Percentiles rank a stretch among this genome's conserved stretches.
Evolutionary conservation across 352 stramenopile genomes (phyloP).

Genomic region (Halophytophthora batemanensis): DNA sequence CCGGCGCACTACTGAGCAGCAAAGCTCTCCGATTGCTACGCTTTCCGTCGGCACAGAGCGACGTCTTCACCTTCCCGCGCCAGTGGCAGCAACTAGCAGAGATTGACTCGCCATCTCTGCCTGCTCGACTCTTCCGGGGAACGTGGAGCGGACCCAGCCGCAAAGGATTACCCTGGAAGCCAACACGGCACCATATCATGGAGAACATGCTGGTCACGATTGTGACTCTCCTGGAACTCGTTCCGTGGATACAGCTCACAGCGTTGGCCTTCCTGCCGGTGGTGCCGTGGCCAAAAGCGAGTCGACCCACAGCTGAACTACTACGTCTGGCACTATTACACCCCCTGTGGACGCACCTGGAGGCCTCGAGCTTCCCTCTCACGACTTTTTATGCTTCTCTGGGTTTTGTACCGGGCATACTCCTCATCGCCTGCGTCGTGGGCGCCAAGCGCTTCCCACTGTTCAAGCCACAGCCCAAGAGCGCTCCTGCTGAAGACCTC

Average conservation of each 20-base stretch:
- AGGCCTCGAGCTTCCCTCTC: constrained; percentile 30
- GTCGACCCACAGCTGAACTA: constrained; percentile 29
- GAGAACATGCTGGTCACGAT: constrained; percentile 35
- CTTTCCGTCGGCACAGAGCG: constrained; percentile 26
- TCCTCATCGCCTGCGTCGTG: constrained; percentile 28
- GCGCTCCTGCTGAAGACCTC: constrained; percentile 38
- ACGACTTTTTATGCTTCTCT: constrained; percentile 39
- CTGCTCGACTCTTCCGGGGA: constrained; percentile 13
- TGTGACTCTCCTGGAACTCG: constrained; percentile 35
- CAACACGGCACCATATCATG: constrained; percentile 10
- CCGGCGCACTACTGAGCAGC: constrained; percentile 28
- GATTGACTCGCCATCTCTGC: neutral
- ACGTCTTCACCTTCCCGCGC: constrained; percentile 53
- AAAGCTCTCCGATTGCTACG: constrained; percentile 27
- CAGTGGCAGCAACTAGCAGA: constrained; percentile 7
- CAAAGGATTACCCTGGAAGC: constrained; percentile 28
- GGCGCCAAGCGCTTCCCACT: constrained; percentile 52
- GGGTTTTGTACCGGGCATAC: constrained; percentile 31
- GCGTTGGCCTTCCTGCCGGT: constrained; percentile 48
- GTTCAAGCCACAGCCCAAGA: constrained; percentile 59
- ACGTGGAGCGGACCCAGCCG: constrained; percentile 34
- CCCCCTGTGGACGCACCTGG: constrained; percentile 44
- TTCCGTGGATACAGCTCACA: constrained; percentile 44
- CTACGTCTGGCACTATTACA: constrained; percentile 40
- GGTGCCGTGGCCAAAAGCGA: constrained; percentile 45